Base-by-base conservation (phyloP, 2,329 filamentous ascomycete genomes). In the Sporothrix phasma region DNA sequence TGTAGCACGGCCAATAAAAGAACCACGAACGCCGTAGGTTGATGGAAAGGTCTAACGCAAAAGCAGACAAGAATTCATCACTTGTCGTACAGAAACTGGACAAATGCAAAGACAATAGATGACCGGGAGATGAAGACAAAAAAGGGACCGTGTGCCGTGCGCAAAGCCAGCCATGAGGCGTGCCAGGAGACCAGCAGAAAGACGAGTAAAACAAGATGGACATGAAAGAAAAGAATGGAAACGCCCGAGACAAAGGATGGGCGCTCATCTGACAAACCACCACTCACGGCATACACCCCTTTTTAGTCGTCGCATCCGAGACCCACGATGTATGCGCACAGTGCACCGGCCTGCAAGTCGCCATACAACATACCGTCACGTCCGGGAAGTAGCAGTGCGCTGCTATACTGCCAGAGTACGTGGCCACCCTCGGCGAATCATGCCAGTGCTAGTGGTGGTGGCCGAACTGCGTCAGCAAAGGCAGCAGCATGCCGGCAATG, bases 401-500 rank as follows among this genome's bases (percentile, higher is more conserved):
- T 6, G 29, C 47, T 24, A 24, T 15, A 15, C 43, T 11, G 31
- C 47, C 19, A 8, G n/a, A 24, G 43, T 17, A 46, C 43, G 22
- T 29, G 11, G 24, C 54, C 5, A n/a, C 29, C 19, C 17, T 7
- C 34, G 34, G n/a, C 29, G 39, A 43, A 10, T 15, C 6, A 13
- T 13, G 3, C 54, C 43, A 24, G 4, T 15, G 8, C 63, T 69
- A 82, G 71, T 91, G 87, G 70, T 88, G 86, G 73, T 92, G 89
- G 2, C 89, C 89, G 68, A 92, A 84, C 70, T 92, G 89, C 22
- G 89, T 90, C 47, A 92, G 75, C 46, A 93, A 79, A 15, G 90
- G 90, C 62, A 94, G 73, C 62, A 93, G 74, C 88, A 94, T 93
- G 67, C 90, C 90, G 29, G 80, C 81, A 15, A 92, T 82, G 3